Conservation (phyloP, 108 stramenopile genomes). For the Cyclostephanos tholiformis region DNA sequence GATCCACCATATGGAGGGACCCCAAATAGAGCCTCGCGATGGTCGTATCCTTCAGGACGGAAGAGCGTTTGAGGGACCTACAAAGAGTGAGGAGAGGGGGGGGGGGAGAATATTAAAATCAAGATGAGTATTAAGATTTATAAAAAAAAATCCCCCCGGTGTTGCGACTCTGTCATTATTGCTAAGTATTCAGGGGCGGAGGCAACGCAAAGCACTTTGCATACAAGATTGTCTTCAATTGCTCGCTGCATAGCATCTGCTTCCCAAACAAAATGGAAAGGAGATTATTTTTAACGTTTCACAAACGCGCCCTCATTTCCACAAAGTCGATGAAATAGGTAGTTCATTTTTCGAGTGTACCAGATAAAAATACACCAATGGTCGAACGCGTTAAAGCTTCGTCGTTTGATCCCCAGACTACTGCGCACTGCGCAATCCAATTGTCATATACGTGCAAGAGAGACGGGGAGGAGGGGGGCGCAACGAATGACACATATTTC, state of each 20-base stretch:
- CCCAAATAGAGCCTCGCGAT: conserved; percentile 93
- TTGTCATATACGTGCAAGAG: background rate
- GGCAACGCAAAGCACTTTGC: background rate
- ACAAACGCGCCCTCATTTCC: no score
- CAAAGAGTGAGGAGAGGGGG: background rate
- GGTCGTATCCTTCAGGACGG: conserved; percentile 80
- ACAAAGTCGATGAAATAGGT: no score
- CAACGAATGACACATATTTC: background rate
- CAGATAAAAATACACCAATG: background rate
- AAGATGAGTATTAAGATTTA: background rate
- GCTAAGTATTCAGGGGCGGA: background rate
- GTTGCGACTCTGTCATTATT: background rate
- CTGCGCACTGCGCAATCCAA: background rate
- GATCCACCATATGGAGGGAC: conserved; percentile 90
- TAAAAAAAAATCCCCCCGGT: background rate
- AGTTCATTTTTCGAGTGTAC: no score
- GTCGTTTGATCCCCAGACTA: background rate
- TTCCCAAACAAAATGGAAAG: background rate
- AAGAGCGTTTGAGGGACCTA: conserved; percentile 62
- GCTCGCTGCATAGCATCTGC: background rate
- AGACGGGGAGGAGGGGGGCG: background rate
- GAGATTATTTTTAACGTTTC: background rate
- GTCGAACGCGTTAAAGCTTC: background rate
- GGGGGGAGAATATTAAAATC: conserved; percentile 2
- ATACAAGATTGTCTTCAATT: background rate